Percentiles rank a stretch among this genome's conserved stretches.
Conservation (phyloP, 2,329 filamentous ascomycete species). For the Alternaria triticina region DNA sequence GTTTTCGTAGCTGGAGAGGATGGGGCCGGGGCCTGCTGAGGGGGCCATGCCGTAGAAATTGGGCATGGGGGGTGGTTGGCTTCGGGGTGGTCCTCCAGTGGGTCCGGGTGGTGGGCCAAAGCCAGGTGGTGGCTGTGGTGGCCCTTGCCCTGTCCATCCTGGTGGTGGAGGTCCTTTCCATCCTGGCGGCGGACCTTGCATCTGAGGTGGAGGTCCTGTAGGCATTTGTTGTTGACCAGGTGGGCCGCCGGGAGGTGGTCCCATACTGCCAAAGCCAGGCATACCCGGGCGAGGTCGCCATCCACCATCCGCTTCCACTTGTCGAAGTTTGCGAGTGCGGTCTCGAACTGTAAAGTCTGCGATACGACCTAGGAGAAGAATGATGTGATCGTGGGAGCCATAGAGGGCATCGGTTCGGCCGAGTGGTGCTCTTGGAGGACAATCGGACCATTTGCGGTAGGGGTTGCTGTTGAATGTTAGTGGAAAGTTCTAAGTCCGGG, state of each 20-base stretch:
- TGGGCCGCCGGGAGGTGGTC: slow-evolving; percentile 38
- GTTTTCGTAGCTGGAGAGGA: slow-evolving; percentile 52
- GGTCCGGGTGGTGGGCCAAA: slow-evolving; percentile 16
- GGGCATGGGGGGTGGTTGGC: slow-evolving; percentile 44
- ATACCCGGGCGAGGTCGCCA: slow-evolving; percentile 60
- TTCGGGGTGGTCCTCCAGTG: slow-evolving; percentile 4
- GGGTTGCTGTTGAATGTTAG: too few species aligned
- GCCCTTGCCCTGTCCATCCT: slow-evolving; percentile 25
- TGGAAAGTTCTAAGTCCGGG: too few species aligned
- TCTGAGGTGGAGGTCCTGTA: slow-evolving; percentile 32
- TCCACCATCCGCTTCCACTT: slow-evolving; percentile 65
- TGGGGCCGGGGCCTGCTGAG: slow-evolving; percentile 48
- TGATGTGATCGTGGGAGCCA: slow-evolving; percentile 86
- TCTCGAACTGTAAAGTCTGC: slow-evolving; percentile 81
- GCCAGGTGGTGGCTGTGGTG: slow-evolving; percentile 24
- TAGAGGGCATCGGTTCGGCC: slow-evolving; percentile 80
- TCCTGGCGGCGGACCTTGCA: slow-evolving; percentile 35
- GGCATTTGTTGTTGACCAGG: slow-evolving; percentile 29
- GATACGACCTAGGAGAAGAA: slow-evolving; percentile 80
- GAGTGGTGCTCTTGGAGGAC: slow-evolving; percentile 81
- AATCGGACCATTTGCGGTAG: slow-evolving; percentile 82
- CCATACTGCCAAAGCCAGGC: slow-evolving; percentile 45
- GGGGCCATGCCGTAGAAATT: slow-evolving; percentile 61
- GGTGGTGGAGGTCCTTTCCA: slow-evolving; percentile 24
- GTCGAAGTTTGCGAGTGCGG: slow-evolving; percentile 75